Evolutionary conservation across 805 yeast species (phyloP).

Genomic region (Ogataea polymorpha): DNA sequence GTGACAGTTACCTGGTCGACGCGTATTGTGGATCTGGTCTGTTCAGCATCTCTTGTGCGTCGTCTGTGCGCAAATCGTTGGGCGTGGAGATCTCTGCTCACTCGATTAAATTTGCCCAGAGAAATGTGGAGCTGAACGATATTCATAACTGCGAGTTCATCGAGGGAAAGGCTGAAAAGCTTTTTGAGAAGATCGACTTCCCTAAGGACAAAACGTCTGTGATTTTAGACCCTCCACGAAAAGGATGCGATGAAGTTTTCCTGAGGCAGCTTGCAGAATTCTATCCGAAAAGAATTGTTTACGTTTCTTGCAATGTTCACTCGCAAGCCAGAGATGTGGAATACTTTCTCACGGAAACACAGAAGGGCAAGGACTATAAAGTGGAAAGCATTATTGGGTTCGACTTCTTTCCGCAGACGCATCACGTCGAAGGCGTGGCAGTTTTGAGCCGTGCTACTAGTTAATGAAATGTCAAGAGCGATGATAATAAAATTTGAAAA

Average conservation of each 20-base stretch:
- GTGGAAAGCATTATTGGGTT: slow-evolving; percentile 88
- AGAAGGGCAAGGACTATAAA: slow-evolving; percentile 57
- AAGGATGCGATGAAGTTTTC: slow-evolving; percentile 90
- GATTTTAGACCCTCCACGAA: slow-evolving; percentile 94
- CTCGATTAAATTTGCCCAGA: slow-evolving; percentile 81
- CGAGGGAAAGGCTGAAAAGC: slow-evolving; percentile 88
- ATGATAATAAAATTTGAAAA: neutral
- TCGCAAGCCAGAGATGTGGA: slow-evolving; percentile 95
- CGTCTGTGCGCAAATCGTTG: slow-evolving; percentile 75
- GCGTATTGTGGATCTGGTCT: slow-evolving; percentile 50
- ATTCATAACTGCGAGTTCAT: slow-evolving; percentile 78
- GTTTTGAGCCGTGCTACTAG: slow-evolving; percentile 29
- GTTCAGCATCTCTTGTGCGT: slow-evolving; percentile 82
- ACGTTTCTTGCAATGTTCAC: slow-evolving; percentile 95
- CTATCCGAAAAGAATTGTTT: slow-evolving; percentile 83
- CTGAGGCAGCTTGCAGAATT: slow-evolving; percentile 81
- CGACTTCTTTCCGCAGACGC: slow-evolving; percentile 80
- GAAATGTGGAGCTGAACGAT: slow-evolving; percentile 73
- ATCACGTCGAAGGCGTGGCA: slow-evolving; percentile 56
- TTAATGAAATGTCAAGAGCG: neutral
- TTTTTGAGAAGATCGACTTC: slow-evolving; percentile 74
- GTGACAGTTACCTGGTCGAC: slow-evolving; percentile 34
- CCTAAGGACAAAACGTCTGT: slow-evolving; percentile 80
- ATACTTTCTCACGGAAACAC: slow-evolving; percentile 68
- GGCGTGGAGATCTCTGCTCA: slow-evolving; percentile 95